Conservation (phyloP, 73 alveolate genomes). For the Paramecium sexaurelia region DNA sequence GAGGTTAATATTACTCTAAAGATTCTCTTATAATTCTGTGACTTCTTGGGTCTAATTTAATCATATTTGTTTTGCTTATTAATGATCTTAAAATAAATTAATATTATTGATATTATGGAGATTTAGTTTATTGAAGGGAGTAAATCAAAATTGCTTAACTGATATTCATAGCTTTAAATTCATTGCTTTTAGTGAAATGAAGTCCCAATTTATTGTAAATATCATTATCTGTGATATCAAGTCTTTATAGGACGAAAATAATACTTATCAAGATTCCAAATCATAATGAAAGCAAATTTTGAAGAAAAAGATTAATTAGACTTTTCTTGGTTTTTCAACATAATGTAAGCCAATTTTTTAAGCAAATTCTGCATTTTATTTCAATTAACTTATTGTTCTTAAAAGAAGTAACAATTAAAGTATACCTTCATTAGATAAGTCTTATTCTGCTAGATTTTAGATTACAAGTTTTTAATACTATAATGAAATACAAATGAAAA, state of each 20-base stretch:
- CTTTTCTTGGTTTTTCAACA: slow-evolving; percentile 15
- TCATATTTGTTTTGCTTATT: neutral
- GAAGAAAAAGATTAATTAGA: neutral
- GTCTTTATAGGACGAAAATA: neutral
- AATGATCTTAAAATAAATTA: slow-evolving; percentile 21
- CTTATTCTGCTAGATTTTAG: neutral
- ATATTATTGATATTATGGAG: slow-evolving; percentile 8
- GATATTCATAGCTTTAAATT: slow-evolving; percentile 4
- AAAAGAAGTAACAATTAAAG: neutral
- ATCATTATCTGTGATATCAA: neutral
- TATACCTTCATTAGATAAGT: slow-evolving; percentile 6
- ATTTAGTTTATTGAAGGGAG: neutral
- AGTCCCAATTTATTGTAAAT: neutral
- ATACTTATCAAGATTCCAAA: slow-evolving; percentile 27
- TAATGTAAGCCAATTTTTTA: neutral
- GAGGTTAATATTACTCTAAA: neutral
- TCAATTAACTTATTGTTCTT: neutral
- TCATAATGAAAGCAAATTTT: neutral
- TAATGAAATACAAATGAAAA: neutral
- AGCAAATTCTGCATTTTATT: neutral
- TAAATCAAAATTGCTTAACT: slow-evolving; percentile 25
- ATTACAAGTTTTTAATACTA: neutral
- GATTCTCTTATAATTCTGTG: neutral
- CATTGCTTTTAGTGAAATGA: neutral
- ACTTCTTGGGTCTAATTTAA: slow-evolving; percentile 5